Percentiles rank a stretch among this genome's conserved stretches.
These are phyloP conservation scores for Cryptosporidium xiaoi DNA, from an alignment of 169 alveolate species.

Conservation along the genomic window DNA sequence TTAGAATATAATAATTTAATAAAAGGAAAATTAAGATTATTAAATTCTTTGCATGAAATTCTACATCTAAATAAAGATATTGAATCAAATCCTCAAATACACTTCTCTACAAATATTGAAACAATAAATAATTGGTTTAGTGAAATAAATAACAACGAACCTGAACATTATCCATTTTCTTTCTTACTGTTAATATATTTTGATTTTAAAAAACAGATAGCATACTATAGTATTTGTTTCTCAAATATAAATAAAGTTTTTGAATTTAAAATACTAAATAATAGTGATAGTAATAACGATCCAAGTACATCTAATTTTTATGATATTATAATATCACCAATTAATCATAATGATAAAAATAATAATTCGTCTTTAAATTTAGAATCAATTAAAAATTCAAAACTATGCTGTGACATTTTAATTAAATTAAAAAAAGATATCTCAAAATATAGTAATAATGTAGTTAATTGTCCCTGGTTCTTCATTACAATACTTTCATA, in stretches of 20 bases:
- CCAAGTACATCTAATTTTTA: not conserved
- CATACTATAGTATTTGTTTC: conserved; percentile 31
- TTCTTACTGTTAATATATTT: conserved; percentile 15
- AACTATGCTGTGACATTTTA: not conserved
- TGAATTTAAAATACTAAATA: not conserved
- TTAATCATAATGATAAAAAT: not conserved
- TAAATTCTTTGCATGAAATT: conserved; percentile 11
- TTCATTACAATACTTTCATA: conserved; percentile 10
- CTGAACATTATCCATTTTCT: conserved; percentile 11
- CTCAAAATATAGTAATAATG: not conserved
- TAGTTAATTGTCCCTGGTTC: conserved; percentile 59
- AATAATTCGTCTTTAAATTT: not conserved
- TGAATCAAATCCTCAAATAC: not conserved
- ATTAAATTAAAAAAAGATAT: conserved; percentile 5
- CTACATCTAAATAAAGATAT: not conserved
- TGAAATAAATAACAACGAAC: not conserved
- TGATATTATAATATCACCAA: not conserved
- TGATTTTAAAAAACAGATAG: conserved; percentile 45
- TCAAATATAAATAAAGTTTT: not conserved
- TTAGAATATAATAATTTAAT: conserved; percentile 15
- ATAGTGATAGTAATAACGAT: not conserved
- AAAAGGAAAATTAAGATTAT: conserved; percentile 12
- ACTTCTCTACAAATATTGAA: not conserved
- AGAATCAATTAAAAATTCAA: no score
- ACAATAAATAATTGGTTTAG: conserved; percentile 4